Evolutionary conservation across 2,329 filamentous ascomycete species (phyloP).

Genomic region (Pseudocercospora cruenta): DNA sequence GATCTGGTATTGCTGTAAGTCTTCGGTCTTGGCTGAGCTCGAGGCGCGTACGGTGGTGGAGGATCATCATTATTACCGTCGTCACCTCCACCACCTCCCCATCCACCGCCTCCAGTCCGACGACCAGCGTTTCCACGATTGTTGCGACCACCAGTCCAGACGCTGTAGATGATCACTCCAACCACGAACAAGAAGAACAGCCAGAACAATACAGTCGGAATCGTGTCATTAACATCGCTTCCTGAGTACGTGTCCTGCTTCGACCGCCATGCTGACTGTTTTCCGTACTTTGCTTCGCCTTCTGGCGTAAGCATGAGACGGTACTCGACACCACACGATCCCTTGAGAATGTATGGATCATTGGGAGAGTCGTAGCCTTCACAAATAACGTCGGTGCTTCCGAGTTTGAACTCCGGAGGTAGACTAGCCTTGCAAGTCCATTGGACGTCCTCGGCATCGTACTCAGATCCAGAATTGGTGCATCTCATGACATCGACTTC

Average conservation of each 20-base stretch:
- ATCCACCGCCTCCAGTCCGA: slow-evolving; percentile 38
- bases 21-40: slow-evolving; percentile 25
- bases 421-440: slow-evolving; percentile 81
- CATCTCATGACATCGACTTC: slow-evolving; percentile 83
- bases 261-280: not conserved
- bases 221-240: slow-evolving; percentile 5
- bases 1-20: slow-evolving; percentile 3
- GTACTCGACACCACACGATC: slow-evolving; percentile 93
- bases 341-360: slow-evolving; percentile 85
- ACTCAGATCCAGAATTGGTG: slow-evolving; percentile 80
- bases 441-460: slow-evolving; percentile 78
- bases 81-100: slow-evolving; percentile 47
- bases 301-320: slow-evolving; percentile 74
- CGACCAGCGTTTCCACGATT: slow-evolving; percentile 15
- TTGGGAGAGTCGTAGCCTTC: slow-evolving; percentile 80
- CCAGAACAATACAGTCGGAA: slow-evolving; percentile 18
- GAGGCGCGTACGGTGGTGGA: slow-evolving; percentile 52
- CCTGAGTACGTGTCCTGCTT: slow-evolving; percentile 1
- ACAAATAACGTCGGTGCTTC: slow-evolving; percentile 85
- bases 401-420: slow-evolving; percentile 71
- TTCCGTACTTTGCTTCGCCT: slow-evolving; percentile 50
- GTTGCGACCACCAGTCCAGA: slow-evolving; percentile 27
- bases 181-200: slow-evolving; percentile 31
- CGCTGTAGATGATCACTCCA: slow-evolving; percentile 36
- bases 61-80: slow-evolving; percentile 53